Evolutionary conservation across 352 stramenopile species (phyloP), one percentile per base, ranked within the genome.

Genomic region (Pythium apleroticum): DNA sequence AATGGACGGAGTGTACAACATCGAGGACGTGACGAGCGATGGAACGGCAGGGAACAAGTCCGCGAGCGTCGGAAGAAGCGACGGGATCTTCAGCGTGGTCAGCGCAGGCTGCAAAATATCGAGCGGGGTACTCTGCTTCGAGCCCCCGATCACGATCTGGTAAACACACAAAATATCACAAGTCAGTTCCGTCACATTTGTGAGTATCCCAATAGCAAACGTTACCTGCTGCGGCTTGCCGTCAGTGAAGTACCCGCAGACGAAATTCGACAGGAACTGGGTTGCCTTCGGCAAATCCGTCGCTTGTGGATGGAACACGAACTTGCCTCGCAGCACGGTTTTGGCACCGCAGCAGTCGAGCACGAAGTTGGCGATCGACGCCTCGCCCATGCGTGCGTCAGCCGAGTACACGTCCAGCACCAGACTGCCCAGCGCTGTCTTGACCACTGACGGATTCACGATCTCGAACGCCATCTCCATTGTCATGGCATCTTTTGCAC

Each of bases 251-350:
- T 90, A 94, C 3, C 86, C 86, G 24, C 61, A 86, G 7, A 95
- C 86, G 63, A 95, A 95, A 50, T 92, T 91, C 3, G 86, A 95
- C n/a, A 95, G 68, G 57, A 95, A 95, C 31, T 57, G 76, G 31
- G 77, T 66, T 12, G 81, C 72, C 17, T 59, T 72, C 0, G 48
- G 53, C 15, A 75, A 25, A 39, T 89, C 79, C 2, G 41, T 43
- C 10, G 30, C 28, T 0, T 57, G 55, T 17, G 86, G 86, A 22
- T 78, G 61, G n/a, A 90, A 91, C 22, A 75, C 66, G 30, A 95
- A 95, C 30, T 24, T 76, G 39, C 84, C 86, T 1, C 45, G 62
- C 20, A 95, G 55, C 60, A 89, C 57, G 1, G 81, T 88, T 55
- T 71, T 52, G 53, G 82, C 66, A 10, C 77, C 74, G 45, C 86